Evolutionary conservation across 2,329 filamentous ascomycete species (phyloP).

Genomic region (Aphanoascus verrucosus): DNA sequence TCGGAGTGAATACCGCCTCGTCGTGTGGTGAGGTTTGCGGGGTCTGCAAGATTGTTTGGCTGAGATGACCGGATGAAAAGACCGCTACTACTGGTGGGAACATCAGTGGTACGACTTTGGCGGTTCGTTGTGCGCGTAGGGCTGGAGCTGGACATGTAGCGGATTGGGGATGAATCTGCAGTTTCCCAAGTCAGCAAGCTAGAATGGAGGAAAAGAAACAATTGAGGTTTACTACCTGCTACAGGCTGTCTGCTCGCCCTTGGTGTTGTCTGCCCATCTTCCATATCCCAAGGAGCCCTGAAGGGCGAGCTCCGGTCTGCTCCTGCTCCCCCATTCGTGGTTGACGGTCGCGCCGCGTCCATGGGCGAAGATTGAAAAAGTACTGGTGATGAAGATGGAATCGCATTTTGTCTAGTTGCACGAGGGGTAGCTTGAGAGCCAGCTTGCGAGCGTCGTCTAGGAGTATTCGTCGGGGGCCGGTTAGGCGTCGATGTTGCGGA

Average conservation of each 20-base stretch:
- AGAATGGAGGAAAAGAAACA: not conserved
- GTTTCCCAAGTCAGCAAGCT: constrained; percentile 12
- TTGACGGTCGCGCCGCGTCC: constrained; percentile 34
- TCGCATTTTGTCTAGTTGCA: constrained; percentile 34
- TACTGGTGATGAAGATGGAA: constrained; percentile 65
- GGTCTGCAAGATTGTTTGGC: constrained; percentile 42
- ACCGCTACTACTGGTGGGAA: constrained; percentile 72
- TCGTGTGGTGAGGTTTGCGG: constrained; percentile 48
- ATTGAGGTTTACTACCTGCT: constrained; percentile 30
- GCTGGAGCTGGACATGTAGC: constrained; percentile 83
- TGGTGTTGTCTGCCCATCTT: constrained; percentile 36
- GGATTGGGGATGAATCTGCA: constrained; percentile 81
- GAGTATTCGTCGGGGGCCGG: constrained; percentile 18
- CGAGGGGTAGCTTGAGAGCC: constrained; percentile 37
- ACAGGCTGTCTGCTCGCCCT: constrained; percentile 28
- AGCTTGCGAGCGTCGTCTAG: constrained; percentile 20
- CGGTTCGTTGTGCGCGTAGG: constrained; percentile 51
- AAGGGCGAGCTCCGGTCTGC: constrained; percentile 42
- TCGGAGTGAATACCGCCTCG: constrained; percentile 85
- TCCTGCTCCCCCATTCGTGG: constrained; percentile 22
- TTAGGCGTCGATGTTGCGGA: constrained; percentile 32
- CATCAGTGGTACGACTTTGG: constrained; percentile 54
- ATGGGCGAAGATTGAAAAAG: constrained; percentile 58
- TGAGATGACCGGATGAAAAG: constrained; percentile 65
- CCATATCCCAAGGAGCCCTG: constrained; percentile 29